Conservation (phyloP, 371 early-diverging fungal genomes). For the Apophysomyces sp. region DNA sequence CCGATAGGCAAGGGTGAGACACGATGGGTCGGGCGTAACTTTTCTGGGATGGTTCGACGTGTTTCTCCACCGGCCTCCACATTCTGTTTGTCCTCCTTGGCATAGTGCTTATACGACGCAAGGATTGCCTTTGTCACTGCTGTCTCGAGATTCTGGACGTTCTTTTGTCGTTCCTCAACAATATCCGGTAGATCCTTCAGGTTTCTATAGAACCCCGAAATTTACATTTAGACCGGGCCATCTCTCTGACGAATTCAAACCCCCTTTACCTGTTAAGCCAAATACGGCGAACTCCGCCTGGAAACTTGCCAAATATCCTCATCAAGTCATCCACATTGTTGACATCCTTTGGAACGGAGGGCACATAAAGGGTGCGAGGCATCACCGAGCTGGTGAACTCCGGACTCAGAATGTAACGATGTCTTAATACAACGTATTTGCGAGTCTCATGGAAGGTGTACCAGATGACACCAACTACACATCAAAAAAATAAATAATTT, state of each 20-base stretch:
- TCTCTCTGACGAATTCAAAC: background rate
- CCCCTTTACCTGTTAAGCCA: conserved; percentile 62
- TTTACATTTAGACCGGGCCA: background rate
- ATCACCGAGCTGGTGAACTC: conserved; percentile 60
- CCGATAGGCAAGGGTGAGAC: conserved; percentile 46
- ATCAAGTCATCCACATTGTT: conserved; percentile 46
- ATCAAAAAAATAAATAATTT: background rate
- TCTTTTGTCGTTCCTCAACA: conserved; percentile 57
- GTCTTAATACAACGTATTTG: conserved; percentile 67
- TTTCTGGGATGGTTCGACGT: conserved; percentile 33
- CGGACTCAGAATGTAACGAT: conserved; percentile 58
- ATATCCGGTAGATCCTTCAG: conserved; percentile 51
- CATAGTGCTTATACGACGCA: conserved; percentile 42
- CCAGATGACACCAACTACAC: conserved; percentile 47
- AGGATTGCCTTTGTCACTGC: conserved; percentile 50
- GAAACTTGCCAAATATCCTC: conserved; percentile 63
- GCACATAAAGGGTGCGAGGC: conserved; percentile 67
- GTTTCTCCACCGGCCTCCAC: conserved; percentile 10
- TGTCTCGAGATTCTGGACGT: conserved; percentile 50
- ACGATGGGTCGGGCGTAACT: conserved; percentile 64
- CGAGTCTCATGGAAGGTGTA: conserved; percentile 63
- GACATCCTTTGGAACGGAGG: conserved; percentile 53
- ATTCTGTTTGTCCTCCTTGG: conserved; percentile 14
- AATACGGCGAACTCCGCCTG: conserved; percentile 72
- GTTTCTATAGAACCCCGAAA: conserved; percentile 27